Evolutionary conservation across 2,329 filamentous ascomycete species (phyloP), one percentile per base, ranked within the genome.

Genomic region (Amphichorda felina): DNA sequence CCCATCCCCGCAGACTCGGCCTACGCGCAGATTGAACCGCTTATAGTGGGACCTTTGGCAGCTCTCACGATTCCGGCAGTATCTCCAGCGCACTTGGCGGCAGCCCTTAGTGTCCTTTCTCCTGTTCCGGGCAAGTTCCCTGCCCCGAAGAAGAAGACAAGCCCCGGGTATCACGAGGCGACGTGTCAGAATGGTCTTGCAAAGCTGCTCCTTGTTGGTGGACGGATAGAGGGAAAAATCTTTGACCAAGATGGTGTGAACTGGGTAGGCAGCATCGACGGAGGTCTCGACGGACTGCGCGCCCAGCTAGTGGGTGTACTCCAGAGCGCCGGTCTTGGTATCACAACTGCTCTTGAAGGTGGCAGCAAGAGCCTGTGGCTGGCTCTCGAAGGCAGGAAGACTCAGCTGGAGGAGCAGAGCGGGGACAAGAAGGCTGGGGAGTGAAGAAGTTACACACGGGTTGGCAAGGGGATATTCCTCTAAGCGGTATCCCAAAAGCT

Each of bases 141-240:
- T 1, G 77, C 84, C 4, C 89, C 89, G 2, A 75, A 74, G 35
- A 72, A 85, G 41, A 80, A 72, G 56, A 79, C 75, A 47, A 85
- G 72, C 49, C 87, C 89, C 0, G 78, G 79, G 10, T 94, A 87
- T 59, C 72, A 94, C 55, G 89, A 95, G 38, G 69, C 75, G 0
- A 57, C 69, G 2, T 84, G 89, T 37, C 88, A 95, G 59, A 74
- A 65, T 43, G 91, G 83, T 7, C 56, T 98, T 46, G 77, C 86
- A 50, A 98, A 98, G 63, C 61, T 98, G 43, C 68, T 94, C 55
- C 61, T 98, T 24, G 63, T 98, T 11, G 91, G 87, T 36, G 88
- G 88, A 11, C 71, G 91, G 35, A 73, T 95, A 21, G 91, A 98
- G 52, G 83, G 83, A 42, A 80, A 77, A 56, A 75, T 86, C 22